These are phyloP conservation scores for Leccinellum luteum DNA, from an alignment of 768 basidiomycete genomes.

Conservation along the genomic window DNA sequence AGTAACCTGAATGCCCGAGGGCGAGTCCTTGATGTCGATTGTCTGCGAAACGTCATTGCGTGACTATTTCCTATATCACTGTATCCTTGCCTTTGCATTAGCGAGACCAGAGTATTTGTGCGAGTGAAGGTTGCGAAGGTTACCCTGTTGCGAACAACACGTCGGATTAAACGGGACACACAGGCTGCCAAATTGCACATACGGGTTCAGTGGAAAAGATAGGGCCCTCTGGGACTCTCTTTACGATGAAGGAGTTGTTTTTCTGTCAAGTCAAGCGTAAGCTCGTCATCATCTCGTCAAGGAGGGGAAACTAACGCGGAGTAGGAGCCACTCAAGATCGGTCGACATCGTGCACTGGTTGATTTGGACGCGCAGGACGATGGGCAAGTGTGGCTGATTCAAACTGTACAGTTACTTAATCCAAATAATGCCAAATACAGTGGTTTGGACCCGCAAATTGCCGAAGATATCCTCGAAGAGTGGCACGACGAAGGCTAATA, in stretches of 20 bases:
- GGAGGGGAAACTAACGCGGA: constrained; percentile 51
- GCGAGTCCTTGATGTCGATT: constrained; percentile 58
- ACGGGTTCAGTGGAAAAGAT: constrained; percentile 85
- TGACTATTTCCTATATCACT: neutral
- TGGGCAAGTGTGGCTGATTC: constrained; percentile 30
- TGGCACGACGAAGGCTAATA: no score
- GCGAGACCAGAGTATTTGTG: constrained; percentile 88
- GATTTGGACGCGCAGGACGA: constrained; percentile 15
- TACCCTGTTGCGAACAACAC: constrained; percentile 51
- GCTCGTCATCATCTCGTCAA: neutral
- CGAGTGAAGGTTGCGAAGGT: constrained; percentile 86
- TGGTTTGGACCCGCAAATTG: neutral
- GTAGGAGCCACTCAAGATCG: constrained; percentile 93
- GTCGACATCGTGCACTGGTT: constrained; percentile 60
- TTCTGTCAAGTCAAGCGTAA: constrained; percentile 44
- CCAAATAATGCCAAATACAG: constrained; percentile 27
- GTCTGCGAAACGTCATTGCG: constrained; percentile 42
- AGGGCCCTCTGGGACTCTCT: constrained; percentile 68
- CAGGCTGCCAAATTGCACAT: constrained; percentile 27
- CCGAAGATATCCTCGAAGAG: neutral
- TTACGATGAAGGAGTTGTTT: constrained; percentile 83
- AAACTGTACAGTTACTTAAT: constrained; percentile 29
- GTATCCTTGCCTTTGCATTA: constrained; percentile 65
- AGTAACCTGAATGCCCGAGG: constrained; percentile 55
- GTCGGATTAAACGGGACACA: constrained; percentile 3